Evolutionary conservation across 768 basidiomycete genomes (phyloP).

Genomic region (Mycena leptocephala): DNA sequence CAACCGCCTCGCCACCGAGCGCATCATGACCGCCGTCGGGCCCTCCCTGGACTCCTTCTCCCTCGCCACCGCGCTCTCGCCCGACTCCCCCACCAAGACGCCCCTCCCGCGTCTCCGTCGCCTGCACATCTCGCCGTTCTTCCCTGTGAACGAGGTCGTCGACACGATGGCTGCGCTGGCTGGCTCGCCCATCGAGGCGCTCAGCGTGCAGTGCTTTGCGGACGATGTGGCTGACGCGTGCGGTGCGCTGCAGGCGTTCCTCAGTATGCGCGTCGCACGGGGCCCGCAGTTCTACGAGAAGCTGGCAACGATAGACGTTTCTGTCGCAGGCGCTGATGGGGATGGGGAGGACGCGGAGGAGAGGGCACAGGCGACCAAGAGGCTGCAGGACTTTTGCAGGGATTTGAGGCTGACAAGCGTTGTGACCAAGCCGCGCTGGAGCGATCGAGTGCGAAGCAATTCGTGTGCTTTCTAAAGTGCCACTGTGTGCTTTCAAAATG

Average conservation of each 20-base stretch:
- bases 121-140: slow-evolving; percentile 74
- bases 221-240: slow-evolving; percentile 78
- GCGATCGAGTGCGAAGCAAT: slow-evolving; percentile 32
- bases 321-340: slow-evolving; percentile 56
- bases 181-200: slow-evolving; percentile 71
- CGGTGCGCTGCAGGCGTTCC: slow-evolving; percentile 69
- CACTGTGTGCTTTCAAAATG: not conserved
- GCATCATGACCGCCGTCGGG: slow-evolving; percentile 75
- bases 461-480: slow-evolving; percentile 32
- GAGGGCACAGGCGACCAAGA: slow-evolving; percentile 54
- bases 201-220: slow-evolving; percentile 73
- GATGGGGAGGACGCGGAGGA: slow-evolving; percentile 57
- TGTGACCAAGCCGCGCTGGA: slow-evolving; percentile 37
- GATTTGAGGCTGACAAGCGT: slow-evolving; percentile 62
- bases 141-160: slow-evolving; percentile 73
- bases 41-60: slow-evolving; percentile 70
- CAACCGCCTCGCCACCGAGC: slow-evolving; percentile 71
- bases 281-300: slow-evolving; percentile 67
- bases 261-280: slow-evolving; percentile 66
- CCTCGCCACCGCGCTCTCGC: slow-evolving; percentile 64
- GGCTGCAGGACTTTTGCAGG: slow-evolving; percentile 66
- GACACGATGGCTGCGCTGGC: slow-evolving; percentile 73
- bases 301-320: slow-evolving; percentile 65
- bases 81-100: slow-evolving; percentile 58
- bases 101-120: slow-evolving; percentile 68